Base-by-base conservation (phyloP, 2,329 filamentous ascomycete species). In the Cercospora brassicicola region DNA sequence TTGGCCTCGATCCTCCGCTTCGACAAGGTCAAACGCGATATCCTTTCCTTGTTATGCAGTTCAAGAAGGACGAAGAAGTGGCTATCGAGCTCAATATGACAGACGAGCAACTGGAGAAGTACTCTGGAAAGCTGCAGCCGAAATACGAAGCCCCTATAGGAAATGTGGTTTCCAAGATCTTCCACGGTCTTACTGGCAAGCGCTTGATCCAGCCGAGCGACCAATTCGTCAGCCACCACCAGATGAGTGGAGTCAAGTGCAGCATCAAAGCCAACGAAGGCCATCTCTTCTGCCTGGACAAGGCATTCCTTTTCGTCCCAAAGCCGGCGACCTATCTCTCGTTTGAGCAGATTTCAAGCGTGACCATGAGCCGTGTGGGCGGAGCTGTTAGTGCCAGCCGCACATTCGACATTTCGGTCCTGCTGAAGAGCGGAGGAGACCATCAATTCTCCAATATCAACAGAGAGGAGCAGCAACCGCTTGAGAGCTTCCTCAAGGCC, bases 251-350 rank as follows among this genome's bases (percentile, higher is more conserved):
- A 67, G 96, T 99, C 81, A 99, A 99, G 83, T 99, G 95, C 81
- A 96, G 94, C n/a, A 97, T 99, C 88, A 99, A 99, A 83, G 96
- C 96, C 64, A 97, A 96, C 80, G 95, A 99, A 82, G 95, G 96
- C 69, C 94, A 97, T 78, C 84, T 99, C 61, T 99, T 96, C 87
- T 97, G 94, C 79, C 84, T 99, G 73, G 95, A 99, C 81, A 97
- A 97, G 82, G 94, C 94, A 7, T 96, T 99, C 81, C 96, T 99
- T 88, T 99, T 99, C 79, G 95, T 99, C 15, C 95, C 95, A 33
- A 99, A 99, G 83, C 95, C 95, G 1, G 94, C 95, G 15, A 97
- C 94, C 1, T 99, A 98, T 82, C 94, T 99, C 69, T 91, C 92
- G 69, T 96, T 97, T 82, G 95, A 99, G 76, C 92, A 97, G 77